Conservation (phyloP, 2,329 filamentous ascomycete species). For the Coniochaeta ligniaria region DNA sequence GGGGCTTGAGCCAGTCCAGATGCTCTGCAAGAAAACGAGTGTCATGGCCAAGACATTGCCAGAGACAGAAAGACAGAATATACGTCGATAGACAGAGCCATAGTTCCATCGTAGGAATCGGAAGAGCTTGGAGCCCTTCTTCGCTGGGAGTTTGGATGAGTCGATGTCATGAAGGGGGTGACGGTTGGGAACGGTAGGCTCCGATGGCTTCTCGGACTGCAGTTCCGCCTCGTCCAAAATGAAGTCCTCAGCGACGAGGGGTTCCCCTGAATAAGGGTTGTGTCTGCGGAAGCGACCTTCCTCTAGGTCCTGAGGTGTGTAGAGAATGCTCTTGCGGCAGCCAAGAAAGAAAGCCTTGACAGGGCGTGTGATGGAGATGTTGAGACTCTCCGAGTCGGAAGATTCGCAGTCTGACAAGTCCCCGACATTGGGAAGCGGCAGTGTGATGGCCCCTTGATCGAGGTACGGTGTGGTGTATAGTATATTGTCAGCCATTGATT, state of each 20-base stretch:
- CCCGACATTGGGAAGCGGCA: constrained; percentile 4
- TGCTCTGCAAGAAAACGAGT: constrained; percentile 8
- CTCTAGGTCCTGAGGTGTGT: constrained; percentile 8
- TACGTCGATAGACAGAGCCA: constrained; percentile 28
- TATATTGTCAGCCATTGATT: neutral
- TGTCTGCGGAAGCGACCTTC: constrained; percentile 2
- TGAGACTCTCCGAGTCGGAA: constrained; percentile 1
- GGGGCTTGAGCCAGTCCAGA: constrained; percentile 3
- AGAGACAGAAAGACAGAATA: constrained; percentile 32
- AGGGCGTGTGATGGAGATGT: constrained; percentile 6
- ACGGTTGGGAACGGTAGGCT: constrained; percentile 1
- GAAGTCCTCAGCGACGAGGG: neutral
- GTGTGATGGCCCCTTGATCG: neutral
- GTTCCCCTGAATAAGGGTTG: neutral
- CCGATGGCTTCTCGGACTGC: neutral
- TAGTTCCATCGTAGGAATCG: constrained; percentile 21
- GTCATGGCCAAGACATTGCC: constrained; percentile 22
- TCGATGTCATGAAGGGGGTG: constrained; percentile 9
- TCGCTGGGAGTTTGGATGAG: constrained; percentile 11
- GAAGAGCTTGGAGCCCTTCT: constrained; percentile 14
- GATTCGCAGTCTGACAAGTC: constrained; percentile 8
- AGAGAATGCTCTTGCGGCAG: constrained; percentile 4
- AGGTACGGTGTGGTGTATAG: neutral
- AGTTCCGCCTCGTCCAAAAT: neutral
- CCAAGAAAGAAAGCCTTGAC: constrained; percentile 8